Conservation (phyloP, 2,329 filamentous ascomycete species). For the Fusarium domesticum region DNA sequence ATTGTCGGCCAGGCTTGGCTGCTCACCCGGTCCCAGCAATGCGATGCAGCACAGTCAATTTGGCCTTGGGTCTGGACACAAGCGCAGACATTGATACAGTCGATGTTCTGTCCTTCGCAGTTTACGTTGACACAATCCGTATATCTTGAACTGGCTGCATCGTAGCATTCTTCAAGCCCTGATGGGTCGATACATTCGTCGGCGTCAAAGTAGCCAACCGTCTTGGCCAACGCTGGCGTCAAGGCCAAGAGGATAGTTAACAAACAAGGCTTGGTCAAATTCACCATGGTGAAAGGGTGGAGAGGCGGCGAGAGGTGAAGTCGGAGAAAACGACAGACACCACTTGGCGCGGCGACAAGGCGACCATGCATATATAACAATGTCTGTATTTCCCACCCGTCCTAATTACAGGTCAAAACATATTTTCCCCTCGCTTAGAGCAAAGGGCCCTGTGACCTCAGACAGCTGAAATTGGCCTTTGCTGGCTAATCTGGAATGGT, state of each 20-base stretch:
- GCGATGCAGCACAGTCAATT: slow-evolving; percentile 3
- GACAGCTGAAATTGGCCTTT: neutral
- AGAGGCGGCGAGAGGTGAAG: neutral
- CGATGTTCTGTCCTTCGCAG: neutral
- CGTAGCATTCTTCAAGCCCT: slow-evolving; percentile 3
- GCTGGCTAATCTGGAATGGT: neutral
- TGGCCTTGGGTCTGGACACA: neutral
- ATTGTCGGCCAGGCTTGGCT: no score
- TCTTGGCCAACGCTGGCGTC: neutral
- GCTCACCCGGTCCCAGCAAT: slow-evolving; percentile 6
- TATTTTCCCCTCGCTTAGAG: neutral
- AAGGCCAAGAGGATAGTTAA: neutral
- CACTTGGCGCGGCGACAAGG: neutral
- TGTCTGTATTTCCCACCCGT: no score
- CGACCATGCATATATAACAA: neutral
- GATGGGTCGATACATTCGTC: slow-evolving; percentile 1
- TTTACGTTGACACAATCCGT: slow-evolving; percentile 3
- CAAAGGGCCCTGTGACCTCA: neutral
- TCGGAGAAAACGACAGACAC: neutral
- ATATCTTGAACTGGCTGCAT: neutral
- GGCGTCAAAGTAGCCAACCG: slow-evolving; percentile 3
- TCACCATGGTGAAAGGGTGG: neutral
- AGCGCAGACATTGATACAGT: slow-evolving; percentile 4
- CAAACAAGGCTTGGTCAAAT: neutral
- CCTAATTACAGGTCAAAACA: no score